Conservation (phyloP, 441 rosid genomes). For the Sinapis alba region DNA sequence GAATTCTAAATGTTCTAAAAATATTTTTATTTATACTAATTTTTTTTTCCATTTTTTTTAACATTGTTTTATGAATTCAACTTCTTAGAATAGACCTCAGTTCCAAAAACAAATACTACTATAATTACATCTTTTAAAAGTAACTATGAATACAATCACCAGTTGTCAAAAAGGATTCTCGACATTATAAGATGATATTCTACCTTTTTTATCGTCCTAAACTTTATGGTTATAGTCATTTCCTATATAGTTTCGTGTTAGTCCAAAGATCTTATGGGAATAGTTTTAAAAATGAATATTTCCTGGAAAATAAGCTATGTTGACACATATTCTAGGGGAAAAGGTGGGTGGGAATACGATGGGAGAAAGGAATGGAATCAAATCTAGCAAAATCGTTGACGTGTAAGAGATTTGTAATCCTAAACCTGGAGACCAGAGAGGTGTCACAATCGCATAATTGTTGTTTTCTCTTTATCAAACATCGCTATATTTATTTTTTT, state of each 20-base stretch:
- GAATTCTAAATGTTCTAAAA: no score
- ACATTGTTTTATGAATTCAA: no score
- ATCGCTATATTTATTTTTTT: no score
- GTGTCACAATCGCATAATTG: conserved; percentile 16
- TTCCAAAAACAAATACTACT: not conserved
- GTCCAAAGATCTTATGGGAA: not conserved
- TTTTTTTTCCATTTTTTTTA: no score
- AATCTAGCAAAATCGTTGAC: conserved; percentile 35
- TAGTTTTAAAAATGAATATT: not conserved
- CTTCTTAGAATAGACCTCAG: not conserved
- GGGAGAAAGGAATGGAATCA: conserved; percentile 18
- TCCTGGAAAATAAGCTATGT: not conserved
- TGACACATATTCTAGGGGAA: not conserved
- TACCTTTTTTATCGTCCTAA: not conserved
- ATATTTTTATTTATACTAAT: no score
- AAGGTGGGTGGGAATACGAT: not conserved
- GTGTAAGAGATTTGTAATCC: conserved; percentile 6
- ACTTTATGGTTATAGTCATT: not conserved
- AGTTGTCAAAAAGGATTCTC: not conserved
- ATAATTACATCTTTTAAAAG: not conserved
- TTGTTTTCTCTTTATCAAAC: no score
- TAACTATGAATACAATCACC: not conserved
- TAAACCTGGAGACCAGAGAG: conserved; percentile 11
- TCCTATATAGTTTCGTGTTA: not conserved
- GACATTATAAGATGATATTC: conserved; percentile 10